phyloP scores from a whole-genome alignment of 2,329 filamentous ascomycete species.

The Bipolaris zeicola region DNA sequence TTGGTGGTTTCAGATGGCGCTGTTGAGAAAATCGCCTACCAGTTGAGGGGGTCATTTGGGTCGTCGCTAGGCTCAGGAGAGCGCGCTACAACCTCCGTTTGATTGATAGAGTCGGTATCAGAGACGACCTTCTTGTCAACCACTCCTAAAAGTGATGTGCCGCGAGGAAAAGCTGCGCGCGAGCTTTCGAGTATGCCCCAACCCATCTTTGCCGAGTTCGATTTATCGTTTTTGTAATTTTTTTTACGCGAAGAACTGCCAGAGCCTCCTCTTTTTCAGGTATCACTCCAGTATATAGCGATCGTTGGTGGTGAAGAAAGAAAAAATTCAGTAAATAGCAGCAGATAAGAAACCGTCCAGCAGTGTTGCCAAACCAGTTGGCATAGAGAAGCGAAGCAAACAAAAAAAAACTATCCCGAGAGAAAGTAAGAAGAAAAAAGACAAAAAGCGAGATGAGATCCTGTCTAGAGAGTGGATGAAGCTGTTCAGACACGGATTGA shows the following conservation, averaged over 20 bases:
- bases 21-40: background rate
- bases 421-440: constrained; percentile 5
- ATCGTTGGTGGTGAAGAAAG: background rate
- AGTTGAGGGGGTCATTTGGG: constrained; percentile 21
- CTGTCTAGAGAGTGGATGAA: constrained; percentile 6
- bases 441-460: constrained; percentile 1
- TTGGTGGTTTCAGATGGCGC: background rate
- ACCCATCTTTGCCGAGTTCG: constrained; percentile 9
- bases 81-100: constrained; percentile 3
- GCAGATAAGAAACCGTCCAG: constrained; percentile 14
- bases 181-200: constrained; percentile 20
- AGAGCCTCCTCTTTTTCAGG: background rate
- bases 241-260: background rate
- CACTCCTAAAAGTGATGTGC: constrained; percentile 12
- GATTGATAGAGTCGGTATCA: constrained; percentile 13
- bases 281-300: background rate
- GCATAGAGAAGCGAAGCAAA: constrained; percentile 12
- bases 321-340: background rate
- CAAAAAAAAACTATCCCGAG: background rate
- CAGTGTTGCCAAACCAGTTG: constrained; percentile 15
- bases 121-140: constrained; percentile 7
- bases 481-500: constrained; percentile 8
- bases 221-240: background rate
- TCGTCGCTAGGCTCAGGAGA: constrained; percentile 10
- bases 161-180: constrained; percentile 11